A percentile compares a stretch with the other conserved stretches of the same genome.
phyloP scores from a whole-genome alignment of 768 basidiomycete species.

The Pulveroboletus sp. region DNA sequence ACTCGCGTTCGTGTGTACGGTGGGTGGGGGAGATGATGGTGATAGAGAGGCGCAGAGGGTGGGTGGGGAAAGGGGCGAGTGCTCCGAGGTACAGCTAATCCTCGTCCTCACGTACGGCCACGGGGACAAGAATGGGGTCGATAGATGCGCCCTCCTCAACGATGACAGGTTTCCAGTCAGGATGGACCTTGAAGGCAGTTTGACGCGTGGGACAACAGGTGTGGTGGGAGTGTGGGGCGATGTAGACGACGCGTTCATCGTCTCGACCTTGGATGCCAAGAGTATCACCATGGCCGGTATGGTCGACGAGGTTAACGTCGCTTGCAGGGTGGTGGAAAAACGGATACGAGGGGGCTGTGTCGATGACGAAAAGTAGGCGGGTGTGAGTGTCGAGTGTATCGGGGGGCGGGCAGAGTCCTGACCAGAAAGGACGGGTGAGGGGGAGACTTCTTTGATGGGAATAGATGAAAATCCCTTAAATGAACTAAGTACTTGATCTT shows the following conservation, averaged over 20 bases:
- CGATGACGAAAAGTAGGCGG: conserved; percentile 35
- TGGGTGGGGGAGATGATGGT: too few species aligned
- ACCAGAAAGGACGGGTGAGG: not conserved
- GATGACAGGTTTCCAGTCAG: conserved; percentile 15
- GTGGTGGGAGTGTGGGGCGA: conserved; percentile 70
- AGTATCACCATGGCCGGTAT: conserved; percentile 9
- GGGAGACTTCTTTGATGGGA: not conserved
- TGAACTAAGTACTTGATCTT: not conserved
- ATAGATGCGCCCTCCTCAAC: not conserved
- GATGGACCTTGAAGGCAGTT: conserved; percentile 23
- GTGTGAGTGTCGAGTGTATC: not conserved
- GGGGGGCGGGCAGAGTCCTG: not conserved
- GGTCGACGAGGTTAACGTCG: conserved; percentile 24
- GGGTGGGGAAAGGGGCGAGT: conserved; percentile 24
- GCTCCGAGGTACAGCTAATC: conserved; percentile 27
- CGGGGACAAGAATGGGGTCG: conserved; percentile 7
- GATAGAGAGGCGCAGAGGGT: not conserved
- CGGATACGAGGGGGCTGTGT: conserved; percentile 34
- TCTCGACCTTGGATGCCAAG: conserved; percentile 17
- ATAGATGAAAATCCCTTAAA: not conserved
- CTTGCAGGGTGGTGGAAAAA: conserved; percentile 5
- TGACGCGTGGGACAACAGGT: conserved; percentile 11
- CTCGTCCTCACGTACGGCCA: conserved; percentile 11
- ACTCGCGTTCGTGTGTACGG: not conserved
- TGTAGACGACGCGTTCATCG: conserved; percentile 69